Percentiles rank a stretch among this genome's conserved stretches.
These are phyloP conservation scores for Fusarium sp. DNA, from an alignment of 2,329 filamentous ascomycete genomes.

Conservation along the genomic window DNA sequence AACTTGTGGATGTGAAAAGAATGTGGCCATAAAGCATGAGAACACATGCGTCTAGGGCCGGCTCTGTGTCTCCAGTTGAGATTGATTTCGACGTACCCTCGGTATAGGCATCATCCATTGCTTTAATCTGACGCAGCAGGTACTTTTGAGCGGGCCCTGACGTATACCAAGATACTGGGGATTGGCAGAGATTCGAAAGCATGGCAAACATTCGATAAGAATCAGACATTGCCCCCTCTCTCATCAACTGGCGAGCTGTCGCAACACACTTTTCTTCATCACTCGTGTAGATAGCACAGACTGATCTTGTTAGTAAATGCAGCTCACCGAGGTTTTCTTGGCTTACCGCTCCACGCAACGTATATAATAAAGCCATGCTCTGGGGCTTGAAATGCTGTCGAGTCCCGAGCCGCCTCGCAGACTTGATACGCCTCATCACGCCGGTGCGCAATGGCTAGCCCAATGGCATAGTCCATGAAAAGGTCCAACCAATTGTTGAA, in stretches of 20 bases:
- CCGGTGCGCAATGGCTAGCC: conserved; percentile 78
- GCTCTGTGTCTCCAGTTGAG: conserved; percentile 18
- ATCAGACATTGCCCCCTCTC: conserved; percentile 85
- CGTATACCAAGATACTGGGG: conserved; percentile 82
- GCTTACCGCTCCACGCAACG: conserved; percentile 81
- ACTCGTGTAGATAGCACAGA: conserved; percentile 85
- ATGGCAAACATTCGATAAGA: conserved; percentile 87
- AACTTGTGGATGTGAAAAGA: conserved; percentile 86
- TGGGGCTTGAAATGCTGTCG: conserved; percentile 85
- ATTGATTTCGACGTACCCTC: conserved; percentile 41
- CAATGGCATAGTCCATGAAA: conserved; percentile 89
- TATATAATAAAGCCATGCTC: conserved; percentile 81
- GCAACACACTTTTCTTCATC: conserved; percentile 83
- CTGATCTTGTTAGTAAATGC: conserved; percentile 57
- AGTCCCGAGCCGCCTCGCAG: conserved; percentile 83
- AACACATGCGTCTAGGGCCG: conserved; percentile 80
- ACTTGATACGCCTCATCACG: conserved; percentile 83
- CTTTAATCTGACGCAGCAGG: conserved; percentile 91
- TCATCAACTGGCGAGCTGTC: conserved; percentile 87
- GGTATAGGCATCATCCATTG: conserved; percentile 78
- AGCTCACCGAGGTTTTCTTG: neutral
- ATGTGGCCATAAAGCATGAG: conserved; percentile 94
- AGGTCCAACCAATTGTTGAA: conserved; percentile 92
- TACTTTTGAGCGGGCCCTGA: conserved; percentile 90
- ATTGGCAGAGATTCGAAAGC: conserved; percentile 82